A percentile compares a stretch with the other conserved stretches of the same genome.
These are phyloP conservation scores for Corymbia maculata DNA, from an alignment of 345 rosid species.

Conservation along the genomic window DNA sequence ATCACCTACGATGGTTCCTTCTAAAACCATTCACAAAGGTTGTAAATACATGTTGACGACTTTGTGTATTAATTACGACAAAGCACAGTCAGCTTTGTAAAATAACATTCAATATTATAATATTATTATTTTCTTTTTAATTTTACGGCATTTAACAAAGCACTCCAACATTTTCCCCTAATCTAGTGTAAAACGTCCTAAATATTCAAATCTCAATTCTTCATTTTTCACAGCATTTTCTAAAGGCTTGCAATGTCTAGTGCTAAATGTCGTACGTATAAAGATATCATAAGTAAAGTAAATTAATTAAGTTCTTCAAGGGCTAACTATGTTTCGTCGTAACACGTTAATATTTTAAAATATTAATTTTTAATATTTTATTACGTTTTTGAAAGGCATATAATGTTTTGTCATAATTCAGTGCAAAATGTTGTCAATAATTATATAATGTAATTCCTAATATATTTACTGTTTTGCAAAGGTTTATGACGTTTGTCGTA, in stretches of 20 bases:
- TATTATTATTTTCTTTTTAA: not conserved
- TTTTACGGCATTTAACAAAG: not conserved
- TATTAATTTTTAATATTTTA: no score
- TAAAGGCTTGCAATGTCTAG: not conserved
- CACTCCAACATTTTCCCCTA: not conserved
- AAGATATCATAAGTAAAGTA: not conserved
- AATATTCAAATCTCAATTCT: not conserved
- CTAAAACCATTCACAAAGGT: not conserved
- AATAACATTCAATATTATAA: no score
- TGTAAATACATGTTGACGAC: not conserved
- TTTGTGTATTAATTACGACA: no score
- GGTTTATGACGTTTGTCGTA: no score
- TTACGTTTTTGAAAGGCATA: not conserved
- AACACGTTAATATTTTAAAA: not conserved
- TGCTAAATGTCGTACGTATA: not conserved
- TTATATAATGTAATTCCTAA: not conserved
- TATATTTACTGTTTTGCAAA: no score
- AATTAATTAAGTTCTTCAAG: not conserved
- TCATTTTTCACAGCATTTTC: not conserved
- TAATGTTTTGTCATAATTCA: not conserved
- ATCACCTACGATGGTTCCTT: no score
- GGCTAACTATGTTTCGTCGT: not conserved
- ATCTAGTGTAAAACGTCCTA: not conserved
- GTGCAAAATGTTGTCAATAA: not conserved
- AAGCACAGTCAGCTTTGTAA: no score